Evolutionary conservation across 140 eudicot genomes (phyloP).

Genomic region (Stevia rebaudiana): DNA sequence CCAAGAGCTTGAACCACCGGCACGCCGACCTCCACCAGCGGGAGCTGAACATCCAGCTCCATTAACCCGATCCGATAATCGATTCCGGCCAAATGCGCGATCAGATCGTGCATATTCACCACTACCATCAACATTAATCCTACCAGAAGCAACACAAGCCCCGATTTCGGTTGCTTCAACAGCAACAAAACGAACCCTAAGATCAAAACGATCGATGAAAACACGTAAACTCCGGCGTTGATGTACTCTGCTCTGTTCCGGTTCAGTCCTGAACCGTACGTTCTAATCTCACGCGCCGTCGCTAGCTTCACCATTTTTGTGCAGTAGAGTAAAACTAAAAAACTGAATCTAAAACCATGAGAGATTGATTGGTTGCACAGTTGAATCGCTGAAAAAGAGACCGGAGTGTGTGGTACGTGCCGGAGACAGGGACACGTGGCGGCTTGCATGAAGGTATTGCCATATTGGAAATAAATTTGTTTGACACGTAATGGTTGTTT

Average conservation of each 20-base stretch:
- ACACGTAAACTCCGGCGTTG: conserved; percentile 78
- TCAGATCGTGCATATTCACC: conserved; percentile 74
- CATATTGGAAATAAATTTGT: background rate
- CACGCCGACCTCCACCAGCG: conserved; percentile 61
- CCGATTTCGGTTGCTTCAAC: conserved; percentile 44
- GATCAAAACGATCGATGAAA: conserved; percentile 49
- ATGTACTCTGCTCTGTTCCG: conserved; percentile 73
- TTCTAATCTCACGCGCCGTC: conserved; percentile 70
- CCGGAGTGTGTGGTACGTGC: conserved; percentile 12
- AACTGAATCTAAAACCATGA: background rate
- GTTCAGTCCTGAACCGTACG: conserved; percentile 62
- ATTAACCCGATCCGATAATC: conserved; percentile 56
- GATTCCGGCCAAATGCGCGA: conserved; percentile 77
- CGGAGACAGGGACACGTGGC: conserved; percentile 41
- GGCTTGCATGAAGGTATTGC: conserved; percentile 41
- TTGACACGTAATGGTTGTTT: conserved; percentile 19
- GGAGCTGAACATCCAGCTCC: conserved; percentile 61
- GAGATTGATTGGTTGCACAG: background rate
- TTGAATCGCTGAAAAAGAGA: background rate
- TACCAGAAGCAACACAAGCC: conserved; percentile 50
- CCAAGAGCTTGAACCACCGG: conserved; percentile 67
- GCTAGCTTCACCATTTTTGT: conserved; percentile 75
- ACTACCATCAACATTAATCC: conserved; percentile 28
- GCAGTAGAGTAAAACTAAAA: background rate
- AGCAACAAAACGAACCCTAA: conserved; percentile 57